A percentile compares a stretch with the other conserved stretches of the same genome.
phyloP scores from a whole-genome alignment of 768 basidiomycete species.

The Naganishia antarctica region DNA sequence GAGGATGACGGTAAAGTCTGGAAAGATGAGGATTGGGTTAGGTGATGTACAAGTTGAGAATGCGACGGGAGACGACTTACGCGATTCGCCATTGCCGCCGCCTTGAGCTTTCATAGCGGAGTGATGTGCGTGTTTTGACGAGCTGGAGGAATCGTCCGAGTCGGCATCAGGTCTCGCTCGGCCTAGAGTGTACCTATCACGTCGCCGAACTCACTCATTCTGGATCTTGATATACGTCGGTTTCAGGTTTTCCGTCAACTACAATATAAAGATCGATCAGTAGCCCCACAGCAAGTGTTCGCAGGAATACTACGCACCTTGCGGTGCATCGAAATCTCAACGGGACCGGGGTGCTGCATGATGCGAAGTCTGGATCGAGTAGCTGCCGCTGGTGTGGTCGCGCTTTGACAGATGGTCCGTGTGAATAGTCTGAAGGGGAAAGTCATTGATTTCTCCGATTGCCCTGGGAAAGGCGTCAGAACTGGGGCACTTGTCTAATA shows the following conservation, averaged over 20 bases:
- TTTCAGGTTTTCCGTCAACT: conserved; percentile 49
- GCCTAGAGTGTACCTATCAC: background rate
- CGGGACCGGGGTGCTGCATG: conserved; percentile 40
- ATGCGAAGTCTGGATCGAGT: conserved; percentile 20
- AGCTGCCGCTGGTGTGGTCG: background rate
- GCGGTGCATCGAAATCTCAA: conserved; percentile 45
- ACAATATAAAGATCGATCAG: background rate
- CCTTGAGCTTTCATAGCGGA: conserved; percentile 51
- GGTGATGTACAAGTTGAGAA: too few species aligned
- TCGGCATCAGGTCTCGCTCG: background rate
- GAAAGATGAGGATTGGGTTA: background rate
- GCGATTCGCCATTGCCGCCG: conserved; percentile 52
- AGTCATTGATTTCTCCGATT: conserved; percentile 21
- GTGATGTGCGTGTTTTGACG: conserved; percentile 50
- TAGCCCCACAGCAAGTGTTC: background rate
- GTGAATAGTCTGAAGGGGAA: conserved; percentile 2
- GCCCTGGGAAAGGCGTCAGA: too few species aligned
- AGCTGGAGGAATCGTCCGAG: conserved; percentile 30
- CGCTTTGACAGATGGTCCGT: conserved; percentile 8
- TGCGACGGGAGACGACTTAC: too few species aligned
- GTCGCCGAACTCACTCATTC: conserved; percentile 48
- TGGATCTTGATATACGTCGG: conserved; percentile 47
- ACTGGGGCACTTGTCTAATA: too few species aligned
- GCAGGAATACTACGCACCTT: too few species aligned
- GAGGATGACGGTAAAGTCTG: conserved; percentile 47